Evolutionary conservation across 2,329 filamentous ascomycete species (phyloP).

Genomic region (Aspergillus puulaauensis): DNA sequence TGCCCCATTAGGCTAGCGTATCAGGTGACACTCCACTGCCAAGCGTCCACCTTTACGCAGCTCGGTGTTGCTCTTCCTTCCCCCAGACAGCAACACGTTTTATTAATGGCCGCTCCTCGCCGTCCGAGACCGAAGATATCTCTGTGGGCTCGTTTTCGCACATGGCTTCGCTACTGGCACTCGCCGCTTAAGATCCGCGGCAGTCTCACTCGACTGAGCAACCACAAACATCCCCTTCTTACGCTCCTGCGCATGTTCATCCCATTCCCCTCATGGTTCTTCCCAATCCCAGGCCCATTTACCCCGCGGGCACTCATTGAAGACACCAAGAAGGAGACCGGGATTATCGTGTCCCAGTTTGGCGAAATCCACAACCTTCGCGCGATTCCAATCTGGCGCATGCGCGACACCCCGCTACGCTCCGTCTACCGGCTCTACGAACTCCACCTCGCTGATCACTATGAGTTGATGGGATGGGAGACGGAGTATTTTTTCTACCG

Average conservation of each 20-base stretch:
- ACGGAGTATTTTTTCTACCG: conserved; percentile 7
- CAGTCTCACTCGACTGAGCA: conserved; percentile 21
- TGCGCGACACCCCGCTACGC: conserved; percentile 5
- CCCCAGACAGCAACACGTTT: not conserved
- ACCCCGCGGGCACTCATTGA: conserved; percentile 17
- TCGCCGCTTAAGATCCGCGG: conserved; percentile 21
- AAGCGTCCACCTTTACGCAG: too few species aligned
- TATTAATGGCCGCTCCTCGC: not conserved
- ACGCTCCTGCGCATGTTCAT: conserved; percentile 22
- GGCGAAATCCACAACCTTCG: conserved; percentile 18
- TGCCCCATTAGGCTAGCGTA: too few species aligned
- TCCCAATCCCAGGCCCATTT: conserved; percentile 21
- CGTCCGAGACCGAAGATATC: conserved; percentile 14
- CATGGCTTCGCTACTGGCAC: conserved; percentile 16
- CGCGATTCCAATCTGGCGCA: conserved; percentile 7
- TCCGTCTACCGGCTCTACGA: conserved; percentile 9
- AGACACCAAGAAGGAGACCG: conserved; percentile 9
- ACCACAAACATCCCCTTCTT: conserved; percentile 20
- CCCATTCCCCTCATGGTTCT: conserved; percentile 26
- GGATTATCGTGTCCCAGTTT: conserved; percentile 8
- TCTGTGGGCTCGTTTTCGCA: conserved; percentile 13
- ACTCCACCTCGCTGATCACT: not conserved
- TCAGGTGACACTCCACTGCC: too few species aligned
- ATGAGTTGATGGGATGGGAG: conserved; percentile 4
- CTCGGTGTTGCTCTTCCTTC: too few species aligned